Base-by-base conservation (phyloP, 2,329 filamentous ascomycete species). In the Phoma sp. region DNA sequence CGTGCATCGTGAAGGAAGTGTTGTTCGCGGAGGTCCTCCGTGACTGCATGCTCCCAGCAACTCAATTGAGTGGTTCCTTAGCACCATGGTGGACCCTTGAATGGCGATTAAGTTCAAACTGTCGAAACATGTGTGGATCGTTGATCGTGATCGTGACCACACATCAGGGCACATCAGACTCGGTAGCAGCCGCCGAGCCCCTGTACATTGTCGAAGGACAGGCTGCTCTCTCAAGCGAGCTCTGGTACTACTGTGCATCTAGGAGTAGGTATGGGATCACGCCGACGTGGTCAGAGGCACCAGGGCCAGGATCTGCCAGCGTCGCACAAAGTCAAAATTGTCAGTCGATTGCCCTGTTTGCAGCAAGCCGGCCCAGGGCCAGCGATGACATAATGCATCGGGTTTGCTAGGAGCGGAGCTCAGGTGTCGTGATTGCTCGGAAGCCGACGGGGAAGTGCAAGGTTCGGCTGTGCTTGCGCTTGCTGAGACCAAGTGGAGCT, bases 221-320 rank as follows among this genome's bases (percentile, higher is more conserved):
- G 22, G n/a, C 9, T 4, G 40, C 24, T 35, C 23, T 30, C 7
- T n/a, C 30, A 32, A 46, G n/a, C 40, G 46, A 47, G 39, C 11
- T n/a, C 22, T 37, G 27, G 27, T 29, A 29, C 27, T 2, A 29
- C 9, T 7, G 27, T 7, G 27, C 6, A 7, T 29, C 27, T 29
- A n/a, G n/a, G n/a, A n/a, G n/a, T n/a, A n/a, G n/a, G n/a, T n/a
- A 6, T 29, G 18, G 49, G 25, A 50, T 60, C 62, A 66, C 52
- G 55, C 57, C 60, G 53, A 55, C 55, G 54, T 64, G 59, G 72
- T 57, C 63, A 67, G 55, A 55, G 48, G 33, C 22, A 18, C 27
- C 27, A 7, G 49, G 37, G 67, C 67, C 42, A 35, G 40, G 25
- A 46, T 43, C 46, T 50, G 40, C 29, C 40, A 29, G 47, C 30